Evolutionary conservation across 495 filamentous ascomycete species (phyloP).

Genomic region (Aspergillus nanangensis): DNA sequence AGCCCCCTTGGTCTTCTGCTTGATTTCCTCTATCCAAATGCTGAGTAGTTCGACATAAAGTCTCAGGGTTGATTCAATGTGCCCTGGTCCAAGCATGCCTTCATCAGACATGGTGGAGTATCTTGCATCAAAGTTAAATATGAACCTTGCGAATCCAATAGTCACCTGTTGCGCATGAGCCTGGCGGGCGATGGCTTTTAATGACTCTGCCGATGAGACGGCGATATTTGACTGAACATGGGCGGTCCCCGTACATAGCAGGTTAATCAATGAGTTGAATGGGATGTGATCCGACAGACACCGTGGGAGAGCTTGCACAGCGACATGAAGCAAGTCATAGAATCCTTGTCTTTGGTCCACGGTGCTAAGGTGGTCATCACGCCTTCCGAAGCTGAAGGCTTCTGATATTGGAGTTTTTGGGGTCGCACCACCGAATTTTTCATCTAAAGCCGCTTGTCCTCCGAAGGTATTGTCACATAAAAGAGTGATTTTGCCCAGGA

Average conservation of each 20-base stretch:
- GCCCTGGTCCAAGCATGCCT: conserved; percentile 89
- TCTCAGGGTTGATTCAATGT: conserved; percentile 89
- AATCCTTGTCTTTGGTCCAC: conserved; percentile 89
- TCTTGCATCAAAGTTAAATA: conserved; percentile 95
- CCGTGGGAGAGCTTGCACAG: conserved; percentile 88
- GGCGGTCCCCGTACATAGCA: conserved; percentile 93
- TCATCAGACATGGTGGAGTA: conserved; percentile 98
- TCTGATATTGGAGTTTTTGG: conserved; percentile 94
- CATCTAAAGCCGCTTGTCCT: conserved; percentile 89
- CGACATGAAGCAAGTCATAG: conserved; percentile 92
- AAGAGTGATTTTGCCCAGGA: conserved; percentile 90
- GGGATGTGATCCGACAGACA: conserved; percentile 88
- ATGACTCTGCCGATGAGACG: conserved; percentile 80
- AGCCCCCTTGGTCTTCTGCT: conserved; percentile 74
- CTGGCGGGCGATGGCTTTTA: conserved; percentile 93
- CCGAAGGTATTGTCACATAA: conserved; percentile 96
- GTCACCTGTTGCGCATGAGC: conserved; percentile 93
- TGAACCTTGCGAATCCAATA: conserved; percentile 92
- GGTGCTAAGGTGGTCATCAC: conserved; percentile 70
- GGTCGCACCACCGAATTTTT: conserved; percentile 81
- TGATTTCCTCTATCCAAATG: conserved; percentile 97
- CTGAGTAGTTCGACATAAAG: conserved; percentile 90
- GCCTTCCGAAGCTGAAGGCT: conserved; percentile 81
- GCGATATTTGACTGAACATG: conserved; percentile 94
- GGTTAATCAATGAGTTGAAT: conserved; percentile 90